Conservation (phyloP, 2,329 filamentous ascomycete genomes). For the Dactylellina leptospora region DNA sequence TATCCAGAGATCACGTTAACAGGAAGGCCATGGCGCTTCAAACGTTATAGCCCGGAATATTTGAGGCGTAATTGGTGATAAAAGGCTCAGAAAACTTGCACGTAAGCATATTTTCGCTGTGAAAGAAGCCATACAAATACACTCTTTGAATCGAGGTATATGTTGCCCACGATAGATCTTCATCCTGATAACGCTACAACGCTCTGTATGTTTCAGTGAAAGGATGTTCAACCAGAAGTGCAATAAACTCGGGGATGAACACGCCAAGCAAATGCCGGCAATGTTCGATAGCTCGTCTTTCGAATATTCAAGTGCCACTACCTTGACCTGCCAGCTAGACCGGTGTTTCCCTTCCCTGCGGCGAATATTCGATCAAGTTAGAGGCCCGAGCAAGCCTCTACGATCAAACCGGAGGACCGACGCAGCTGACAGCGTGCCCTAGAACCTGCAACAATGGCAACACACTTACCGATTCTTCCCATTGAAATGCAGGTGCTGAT, state of each 20-base stretch:
- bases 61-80: background rate
- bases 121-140: too few species aligned
- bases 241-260: too few species aligned
- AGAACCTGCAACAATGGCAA: slow-evolving; percentile 48
- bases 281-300: too few species aligned
- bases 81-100: background rate
- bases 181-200: too few species aligned
- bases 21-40: background rate
- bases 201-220: too few species aligned
- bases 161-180: background rate
- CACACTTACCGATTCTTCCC: slow-evolving; percentile 13
- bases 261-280: too few species aligned
- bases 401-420: background rate
- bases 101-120: background rate
- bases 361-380: too few species aligned
- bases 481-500: slow-evolving; percentile 33
- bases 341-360: too few species aligned
- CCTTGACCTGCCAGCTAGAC: too few species aligned
- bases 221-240: too few species aligned
- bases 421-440: background rate
- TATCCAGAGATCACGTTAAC: background rate
- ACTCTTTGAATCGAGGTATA: background rate
- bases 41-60: background rate
- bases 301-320: too few species aligned
- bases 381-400: too few species aligned